Evolutionary conservation across 2,329 filamentous ascomycete species (phyloP), one percentile per base, ranked within the genome.

Genomic region (Lomentospora prolificans): DNA sequence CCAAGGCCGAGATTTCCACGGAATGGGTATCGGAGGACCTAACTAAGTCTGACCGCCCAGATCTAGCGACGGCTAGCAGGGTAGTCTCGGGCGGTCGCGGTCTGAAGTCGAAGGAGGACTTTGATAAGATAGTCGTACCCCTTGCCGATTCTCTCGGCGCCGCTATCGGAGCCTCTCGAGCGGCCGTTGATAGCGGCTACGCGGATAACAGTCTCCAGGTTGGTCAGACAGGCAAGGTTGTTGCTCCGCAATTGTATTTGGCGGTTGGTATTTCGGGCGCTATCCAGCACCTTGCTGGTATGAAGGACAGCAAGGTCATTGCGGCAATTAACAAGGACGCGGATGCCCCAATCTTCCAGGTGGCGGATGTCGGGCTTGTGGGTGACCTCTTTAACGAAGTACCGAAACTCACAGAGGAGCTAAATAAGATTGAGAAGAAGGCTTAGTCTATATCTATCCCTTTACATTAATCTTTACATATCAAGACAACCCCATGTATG

Each of bases 271-370:
- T 99, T 64, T 96, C 90, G 7, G 94, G 94, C 55, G 94, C 94
- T 22, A 99, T 99, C 64, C 94, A 99, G 75, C 94, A 99, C 77
- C 73, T 99, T 72, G 94, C 94, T 30, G 94, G 94, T 68, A 99
- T 99, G 94, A 99, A 99, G 81, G 94, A 99, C 69, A 96, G 90
- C 77, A 99, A 99, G 77, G 94, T 99, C 58, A 99, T 99, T 74
- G 94, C 92, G 22, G 90, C 90, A 12, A 97, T 99, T 68, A 99
- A 99, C 79, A 99, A 99, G 77, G 94, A 99, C 67, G 77, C 85
- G 3, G 94, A 99, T 71, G 94, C 94, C 57, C 94, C 94, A 28
- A 99, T 99, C 64, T 99, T 99, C 79, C 94, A 99, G 73, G 84
- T 99, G 58, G 94, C 94, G 3, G 94, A 99, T 72, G 90, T 97